Percentiles rank a stretch among this genome's conserved stretches.
phyloP scores from a whole-genome alignment of 1,284 basidiomycete genomes.

The Papiliotrema laurentii region DNA sequence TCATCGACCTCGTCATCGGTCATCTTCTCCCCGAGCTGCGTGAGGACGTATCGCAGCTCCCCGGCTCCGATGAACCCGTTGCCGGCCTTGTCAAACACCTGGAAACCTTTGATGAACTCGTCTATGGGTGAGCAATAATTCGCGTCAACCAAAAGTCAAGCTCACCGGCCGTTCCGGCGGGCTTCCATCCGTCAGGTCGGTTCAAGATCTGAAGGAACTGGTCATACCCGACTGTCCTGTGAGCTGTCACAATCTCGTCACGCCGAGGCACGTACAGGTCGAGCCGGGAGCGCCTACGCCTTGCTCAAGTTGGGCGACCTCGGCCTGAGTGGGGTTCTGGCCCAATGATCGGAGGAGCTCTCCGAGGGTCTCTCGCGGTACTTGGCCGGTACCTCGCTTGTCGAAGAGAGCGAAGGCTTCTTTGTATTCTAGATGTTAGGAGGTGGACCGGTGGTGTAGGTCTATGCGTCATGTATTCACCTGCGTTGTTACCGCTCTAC shows the following conservation, averaged over 20 bases:
- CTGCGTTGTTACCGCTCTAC: constrained; percentile 33
- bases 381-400: constrained; percentile 87
- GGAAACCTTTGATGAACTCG: constrained; percentile 98
- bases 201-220: constrained; percentile 88
- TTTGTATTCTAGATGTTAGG: constrained; percentile 65
- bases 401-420: constrained; percentile 98
- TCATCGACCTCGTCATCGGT: constrained; percentile 97
- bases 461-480: constrained; percentile 2
- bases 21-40: constrained; percentile 96
- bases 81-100: constrained; percentile 97
- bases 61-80: constrained; percentile 95
- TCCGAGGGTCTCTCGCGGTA: constrained; percentile 84
- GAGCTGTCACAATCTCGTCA: background rate
- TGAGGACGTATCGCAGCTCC: constrained; percentile 86
- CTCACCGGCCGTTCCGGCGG: constrained; percentile 83
- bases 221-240: constrained; percentile 70
- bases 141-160: constrained; percentile 9
- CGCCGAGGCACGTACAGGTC: constrained; percentile 36
- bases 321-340: constrained; percentile 96
- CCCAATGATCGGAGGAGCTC: constrained; percentile 91
- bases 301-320: constrained; percentile 77
- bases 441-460: background rate
- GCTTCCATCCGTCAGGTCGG: constrained; percentile 93
- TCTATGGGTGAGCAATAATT: constrained; percentile 55
- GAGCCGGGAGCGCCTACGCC: constrained; percentile 54